Base-by-base conservation (phyloP, 192 early-diverging fungal species). In the Coemansia sp. region DNA sequence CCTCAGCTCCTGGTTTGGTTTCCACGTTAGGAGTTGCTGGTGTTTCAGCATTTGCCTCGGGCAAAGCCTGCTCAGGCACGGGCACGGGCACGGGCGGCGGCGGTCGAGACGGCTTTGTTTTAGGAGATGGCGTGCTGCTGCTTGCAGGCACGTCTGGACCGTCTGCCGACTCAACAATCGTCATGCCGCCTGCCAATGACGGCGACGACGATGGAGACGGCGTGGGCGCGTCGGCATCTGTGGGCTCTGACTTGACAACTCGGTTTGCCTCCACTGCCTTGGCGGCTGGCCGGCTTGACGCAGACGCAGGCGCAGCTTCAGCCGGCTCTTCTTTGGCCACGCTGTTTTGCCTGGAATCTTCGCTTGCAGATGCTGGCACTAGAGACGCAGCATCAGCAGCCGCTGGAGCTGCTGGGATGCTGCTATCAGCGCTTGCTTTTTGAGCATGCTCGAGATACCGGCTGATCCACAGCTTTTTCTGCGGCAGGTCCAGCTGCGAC, bases 391-490 rank as follows among this genome's bases (percentile, higher is more conserved):
- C 4, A 26, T 26, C 23, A 26, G 23, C 23, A 26, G 23, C 23
- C 23, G 4, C 23, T 26, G 23, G 39, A 40, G 11, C 39, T 6
- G 39, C 39, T 40, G 39, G 39, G 11, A 11, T 2, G 6, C n/a
- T 15, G 11, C 11, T 11, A 40, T 40, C 39, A 6, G 15, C 23
- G 23, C 23, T 26, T 26, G 1, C 4, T 26, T n/a, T 11, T 15
- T 58, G 45, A 28, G 23, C 30, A 36, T 18, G 46, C 43, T 78
- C 69, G 9, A 78, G 43, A 41, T 78, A 78, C 39, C 62, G 60
- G 43, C 45, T 71, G 63, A 78, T 64, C 75, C 75, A 78, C 6
- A 78, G 56, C 50, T 78, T 78, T 40, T 78, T 78, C 38, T 60
- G 64, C 11, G 75, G 75, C 32, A 76, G 12, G 18, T 48, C n/a